Evolutionary conservation across 148 eudicot genomes (phyloP), one percentile per base, ranked within the genome.

Genomic region (Chenopodium suecicum): DNA sequence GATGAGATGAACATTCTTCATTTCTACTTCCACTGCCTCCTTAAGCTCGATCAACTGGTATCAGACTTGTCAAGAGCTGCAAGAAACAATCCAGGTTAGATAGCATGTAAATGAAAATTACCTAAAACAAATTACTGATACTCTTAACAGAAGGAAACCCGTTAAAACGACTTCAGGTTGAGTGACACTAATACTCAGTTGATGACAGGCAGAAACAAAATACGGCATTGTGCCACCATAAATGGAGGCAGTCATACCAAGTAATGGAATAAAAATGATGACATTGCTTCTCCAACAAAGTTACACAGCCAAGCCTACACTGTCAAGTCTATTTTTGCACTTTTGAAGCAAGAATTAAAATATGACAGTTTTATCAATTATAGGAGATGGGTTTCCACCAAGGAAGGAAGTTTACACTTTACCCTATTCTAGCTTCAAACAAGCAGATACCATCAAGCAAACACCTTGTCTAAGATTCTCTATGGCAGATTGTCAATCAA

Each of bases 11-110:
- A 0, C 56, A 3, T 46, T 10, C 77, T 25, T 22, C 70, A 25
- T 12, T 25, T 37, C 60, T 74, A 74, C 70, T 20, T 19, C 73
- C 44, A 7, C 47, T 44, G 65, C 37, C 34, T 79, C 85, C 48
- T 23, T 44, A 29, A 44, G 73, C 82, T 58, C 48, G 73, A 80
- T 90, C 84, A 90, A 32, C 84, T 87, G 19, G 88, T 85, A 56
- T 90, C 93, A 5, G 93, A 89, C 74, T 90, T 90, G 84, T 90
- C 93, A 63, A 90, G 83, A 10, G 93, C 93, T 90, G 93, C 68
- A 76, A 22, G n/a, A 47, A 19, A 65, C 27, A 74, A 29, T 56
- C 20, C 19, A 52, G 32, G 48, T 80, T 31, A 84, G 63, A 71
- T 8, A 9, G 12, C 22, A 27, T 31, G 37, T 13, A 54, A 31